Evolutionary conservation across 2,329 filamentous ascomycete species (phyloP), one percentile per base, ranked within the genome.

Genomic region (Cladophialophora chaetospira): DNA sequence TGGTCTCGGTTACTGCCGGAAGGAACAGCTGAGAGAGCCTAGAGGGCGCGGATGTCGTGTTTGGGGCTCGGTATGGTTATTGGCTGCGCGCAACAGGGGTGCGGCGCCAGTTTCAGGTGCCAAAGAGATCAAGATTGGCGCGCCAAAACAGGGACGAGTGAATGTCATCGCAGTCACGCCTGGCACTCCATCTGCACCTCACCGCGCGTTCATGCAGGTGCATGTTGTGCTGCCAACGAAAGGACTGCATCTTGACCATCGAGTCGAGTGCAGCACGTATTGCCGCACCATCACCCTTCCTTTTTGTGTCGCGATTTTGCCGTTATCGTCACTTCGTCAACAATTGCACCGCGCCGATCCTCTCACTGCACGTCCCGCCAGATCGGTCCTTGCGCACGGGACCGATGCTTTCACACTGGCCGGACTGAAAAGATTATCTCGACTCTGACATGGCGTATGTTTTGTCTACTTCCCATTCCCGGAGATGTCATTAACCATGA

Each of bases 371-470:
- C 23, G 3, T 42, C 33, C 54, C 58, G 58, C 53, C 54, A 43
- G 53, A 21, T 46, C 38, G 40, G 56, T 38, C 50, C 23, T 36
- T 31, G 26, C 28, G 25, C 26, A 19, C 45, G 9, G 44, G 48
- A 48, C 60, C 57, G 57, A 62, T 62, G 60, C 53, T 57, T 36
- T 60, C 57, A 50, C 45, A 50, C 35, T 62, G 60, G 60, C 60
- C 60, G 19, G 60, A 62, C 55, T 60, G 57, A 60, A 23, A 57
- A 52, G 31, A 21, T 48, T 42, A 46, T 15, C 31, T 48, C 25
- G 10, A 45, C 42, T 13, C 31, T 38, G 35, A 40, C 43, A 62
- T 62, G 60, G 60, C 60, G 60, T 62, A 46, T 10, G 60, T 57
- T 21, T 15, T 21, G 25, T 33, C 40, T n/a, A 19, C n/a, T 29